Evolutionary conservation across 108 stramenopile species (phyloP).

Genomic region (Asterionellopsis glacialis): DNA sequence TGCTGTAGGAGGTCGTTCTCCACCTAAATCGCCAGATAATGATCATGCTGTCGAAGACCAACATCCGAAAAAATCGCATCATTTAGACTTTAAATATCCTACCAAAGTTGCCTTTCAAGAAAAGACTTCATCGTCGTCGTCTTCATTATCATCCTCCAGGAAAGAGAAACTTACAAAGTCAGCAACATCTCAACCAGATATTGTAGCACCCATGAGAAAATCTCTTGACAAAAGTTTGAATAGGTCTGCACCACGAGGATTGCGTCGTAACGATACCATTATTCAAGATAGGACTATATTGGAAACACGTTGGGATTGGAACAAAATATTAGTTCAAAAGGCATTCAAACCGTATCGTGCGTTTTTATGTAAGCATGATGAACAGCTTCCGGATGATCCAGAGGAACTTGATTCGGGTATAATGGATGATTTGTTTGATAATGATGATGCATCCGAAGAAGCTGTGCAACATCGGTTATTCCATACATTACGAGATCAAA

Average conservation of each 20-base stretch:
- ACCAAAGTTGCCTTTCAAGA: not conserved
- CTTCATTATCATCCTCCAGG: too few relatives aligned
- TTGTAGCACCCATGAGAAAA: too few relatives aligned
- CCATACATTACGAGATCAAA: conserved; percentile 9
- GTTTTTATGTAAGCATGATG: conserved; percentile 1
- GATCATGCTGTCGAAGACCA: too few relatives aligned
- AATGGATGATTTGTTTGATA: conserved; percentile 1
- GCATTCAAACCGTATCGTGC: conserved; percentile 8
- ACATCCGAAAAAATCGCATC: too few relatives aligned
- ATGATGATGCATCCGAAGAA: conserved; percentile 6
- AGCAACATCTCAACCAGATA: too few relatives aligned
- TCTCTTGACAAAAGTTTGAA: too few relatives aligned
- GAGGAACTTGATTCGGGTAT: not conserved
- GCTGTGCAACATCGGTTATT: not conserved
- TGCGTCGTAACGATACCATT: not conserved
- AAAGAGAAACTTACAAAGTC: too few relatives aligned
- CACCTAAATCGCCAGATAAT: too few relatives aligned
- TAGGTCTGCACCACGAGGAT: too few relatives aligned
- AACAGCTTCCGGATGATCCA: not conserved
- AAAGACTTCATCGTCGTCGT: too few relatives aligned
- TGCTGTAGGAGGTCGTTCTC: too few relatives aligned
- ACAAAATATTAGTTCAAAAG: conserved; percentile 2
- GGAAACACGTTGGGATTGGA: conserved; percentile 16
- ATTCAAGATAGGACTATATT: conserved; percentile 2
- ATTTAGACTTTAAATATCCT: too few relatives aligned